Evolutionary conservation across 2,329 filamentous ascomycete genomes (phyloP), one percentile per base, ranked within the genome.

Genomic region (Hymenoscyphus salicellus): DNA sequence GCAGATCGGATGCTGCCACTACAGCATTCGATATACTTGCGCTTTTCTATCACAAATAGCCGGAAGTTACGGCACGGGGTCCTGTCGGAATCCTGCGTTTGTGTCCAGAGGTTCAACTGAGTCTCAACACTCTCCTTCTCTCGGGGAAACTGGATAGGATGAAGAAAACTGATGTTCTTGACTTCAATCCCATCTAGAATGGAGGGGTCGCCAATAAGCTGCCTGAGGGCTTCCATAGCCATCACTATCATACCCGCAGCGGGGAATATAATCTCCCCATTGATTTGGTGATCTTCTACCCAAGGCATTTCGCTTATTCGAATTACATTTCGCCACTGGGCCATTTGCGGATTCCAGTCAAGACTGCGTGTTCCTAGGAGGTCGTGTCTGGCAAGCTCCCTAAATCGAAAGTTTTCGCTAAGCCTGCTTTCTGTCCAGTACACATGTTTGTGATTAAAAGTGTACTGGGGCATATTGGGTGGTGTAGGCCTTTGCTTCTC

Each of bases 161-260:
- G 20, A 10, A 14, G 7, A 20, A 46, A 60, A 16, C 20, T 20
- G 7, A 23, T 11, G 8, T n/a, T 60, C 10, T 36, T 7, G 14
- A 20, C 43, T 2, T 28, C 3, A 75, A 74, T 5, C 83, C 75
- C 0, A 82, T 74, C 28, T 82, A 74, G 0, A 81, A 79, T 57
- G 30, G 55, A 2, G 26, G 2, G 17, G 10, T 32, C 20, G 20
- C 68, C 56, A 36, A 58, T 60, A 32, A 72, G 66, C 30, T 70
- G 68, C 30, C 60, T 55, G 5, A 57, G n/a, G 0, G 63, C 56
- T 65, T 77, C 75, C 7, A 66, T 70, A 10, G 70, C 73, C 71
- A 75, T 73, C 7, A 68, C 61, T 4, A 76, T 56, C 60, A 75
- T 75, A 16, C 70, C 74, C 6, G 74, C 71, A 4, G 55, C 69